phyloP scores from a whole-genome alignment of 1,139 yeast species.

The Spathaspora sp. region DNA sequence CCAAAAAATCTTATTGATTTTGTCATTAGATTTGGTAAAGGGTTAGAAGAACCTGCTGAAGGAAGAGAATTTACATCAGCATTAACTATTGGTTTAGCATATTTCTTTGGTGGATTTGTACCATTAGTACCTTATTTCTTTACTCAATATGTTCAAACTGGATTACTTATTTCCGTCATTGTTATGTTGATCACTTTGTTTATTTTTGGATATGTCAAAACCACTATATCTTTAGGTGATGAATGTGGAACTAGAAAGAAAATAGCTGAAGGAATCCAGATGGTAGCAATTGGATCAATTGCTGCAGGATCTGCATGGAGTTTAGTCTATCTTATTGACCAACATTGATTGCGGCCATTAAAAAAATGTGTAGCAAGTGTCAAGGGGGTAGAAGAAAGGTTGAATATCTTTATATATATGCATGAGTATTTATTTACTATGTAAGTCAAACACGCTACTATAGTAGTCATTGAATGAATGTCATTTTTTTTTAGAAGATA shows the following conservation, averaged over 20 bases:
- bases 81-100: conserved; percentile 70
- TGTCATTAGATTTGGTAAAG: conserved; percentile 70
- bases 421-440: not conserved
- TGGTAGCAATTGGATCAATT: conserved; percentile 88
- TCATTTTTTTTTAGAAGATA: not conserved
- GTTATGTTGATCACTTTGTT: conserved; percentile 87
- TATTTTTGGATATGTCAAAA: conserved; percentile 83
- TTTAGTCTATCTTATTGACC: conserved; percentile 75
- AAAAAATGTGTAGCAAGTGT: too few relatives aligned
- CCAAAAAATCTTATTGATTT: conserved; percentile 72
- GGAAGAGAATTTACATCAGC: conserved; percentile 78
- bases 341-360: conserved; percentile 8
- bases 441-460: not conserved
- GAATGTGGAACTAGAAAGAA: conserved; percentile 65
- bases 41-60: conserved; percentile 79
- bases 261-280: conserved; percentile 78
- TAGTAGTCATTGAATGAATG: not conserved
- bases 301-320: conserved; percentile 99
- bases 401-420: not conserved
- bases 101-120: conserved; percentile 80
- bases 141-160: conserved; percentile 67
- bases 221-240: conserved; percentile 79
- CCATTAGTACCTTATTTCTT: conserved; percentile 81
- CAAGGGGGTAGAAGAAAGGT: not conserved
- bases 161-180: conserved; percentile 70